Base-by-base conservation (phyloP, 352 stramenopile genomes). In the Phytophthora tubulina region DNA sequence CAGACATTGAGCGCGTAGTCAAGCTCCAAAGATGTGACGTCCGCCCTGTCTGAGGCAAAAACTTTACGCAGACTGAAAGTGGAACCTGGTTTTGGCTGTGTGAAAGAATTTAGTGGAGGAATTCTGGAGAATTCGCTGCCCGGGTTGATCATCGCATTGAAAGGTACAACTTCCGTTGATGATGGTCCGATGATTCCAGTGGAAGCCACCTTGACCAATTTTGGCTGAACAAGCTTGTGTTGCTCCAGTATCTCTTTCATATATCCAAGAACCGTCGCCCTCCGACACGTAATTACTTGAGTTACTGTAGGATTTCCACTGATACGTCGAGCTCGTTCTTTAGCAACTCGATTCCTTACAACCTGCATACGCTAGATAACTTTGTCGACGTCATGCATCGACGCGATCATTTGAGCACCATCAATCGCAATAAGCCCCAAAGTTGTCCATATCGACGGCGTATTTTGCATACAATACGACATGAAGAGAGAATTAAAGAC, bases 401-500 rank as follows among this genome's bases (percentile, higher is more conserved):
- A 63, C 9, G 39, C 36, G 0, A 15, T 13, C 42, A 68, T 72
- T 30, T 77, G 63, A 1, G 41, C 21, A 1, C 58, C 46, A 38
- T 81, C 73, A 10, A 81, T 52, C 0, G 15, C 27, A 6, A 81
- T 73, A 2, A 81, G 15, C 3, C 59, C 61, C 0, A 71, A 14
- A 3, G 54, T 83, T 1, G 67, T 85, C 27, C 38, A 56, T 27
- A 78, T 32, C 8, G 76, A 83, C 0, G 54, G 70, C 0, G 80
- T 59, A 42, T 67, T 79, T 17, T 87, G 74, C 66, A 85, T 75
- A 59, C 77, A 84, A 33, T 68, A 83, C 4, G 72, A 52, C 27
- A 78, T 72, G 44, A 80, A 87, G 2, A 84, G 58, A 8, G 77
- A 73, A 44, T 75, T 79, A 38, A 78, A 85, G 31, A 83, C 72